Percentiles rank a stretch among this genome's conserved stretches.
These are phyloP conservation scores for Paraphaeosphaeria sporulosa DNA, from an alignment of 2,329 filamentous ascomycete species.

Conservation along the genomic window DNA sequence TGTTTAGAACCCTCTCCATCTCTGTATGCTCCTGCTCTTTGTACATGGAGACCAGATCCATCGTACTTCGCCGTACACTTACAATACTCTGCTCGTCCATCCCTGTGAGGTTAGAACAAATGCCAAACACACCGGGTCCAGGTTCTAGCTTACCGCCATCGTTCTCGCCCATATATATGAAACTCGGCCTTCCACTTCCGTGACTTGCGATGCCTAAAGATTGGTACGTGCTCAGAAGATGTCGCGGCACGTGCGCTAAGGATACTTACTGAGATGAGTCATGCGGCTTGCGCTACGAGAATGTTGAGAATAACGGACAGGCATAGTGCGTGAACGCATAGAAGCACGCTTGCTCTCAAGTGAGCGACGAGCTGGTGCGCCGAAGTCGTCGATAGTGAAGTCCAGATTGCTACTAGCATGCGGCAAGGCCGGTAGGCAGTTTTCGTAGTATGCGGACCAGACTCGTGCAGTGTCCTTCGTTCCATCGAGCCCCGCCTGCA, in stretches of 20 bases:
- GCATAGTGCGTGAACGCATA: conserved; percentile 25
- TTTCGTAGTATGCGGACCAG: conserved; percentile 47
- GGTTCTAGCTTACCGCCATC: conserved; percentile 12
- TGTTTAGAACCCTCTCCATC: conserved; percentile 35
- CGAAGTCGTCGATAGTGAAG: conserved; percentile 25
- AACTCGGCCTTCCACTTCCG: conserved; percentile 25
- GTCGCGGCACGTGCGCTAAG: neutral
- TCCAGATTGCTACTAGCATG: conserved; percentile 30
- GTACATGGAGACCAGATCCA: conserved; percentile 50
- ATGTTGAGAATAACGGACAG: conserved; percentile 23
- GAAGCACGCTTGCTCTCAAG: conserved; percentile 27
- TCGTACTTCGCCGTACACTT: conserved; percentile 50
- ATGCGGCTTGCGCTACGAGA: conserved; percentile 32
- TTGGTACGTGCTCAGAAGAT: neutral
- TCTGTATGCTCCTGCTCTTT: conserved; percentile 48
- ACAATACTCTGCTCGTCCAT: conserved; percentile 36
- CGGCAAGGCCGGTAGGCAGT: conserved; percentile 39
- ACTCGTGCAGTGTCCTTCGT: conserved; percentile 35
- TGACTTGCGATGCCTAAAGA: conserved; percentile 18
- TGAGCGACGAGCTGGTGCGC: conserved; percentile 23
- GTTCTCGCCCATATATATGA: conserved; percentile 23
- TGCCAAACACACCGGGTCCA: too few relatives aligned
- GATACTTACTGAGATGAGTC: conserved; percentile 26
- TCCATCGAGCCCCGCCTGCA: conserved; percentile 5
- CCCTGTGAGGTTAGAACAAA: neutral